A percentile compares a stretch with the other conserved stretches of the same genome.
Evolutionary conservation across 164 flowering plant genomes (phyloP).

Genomic region (Nymphaea colorata): DNA sequence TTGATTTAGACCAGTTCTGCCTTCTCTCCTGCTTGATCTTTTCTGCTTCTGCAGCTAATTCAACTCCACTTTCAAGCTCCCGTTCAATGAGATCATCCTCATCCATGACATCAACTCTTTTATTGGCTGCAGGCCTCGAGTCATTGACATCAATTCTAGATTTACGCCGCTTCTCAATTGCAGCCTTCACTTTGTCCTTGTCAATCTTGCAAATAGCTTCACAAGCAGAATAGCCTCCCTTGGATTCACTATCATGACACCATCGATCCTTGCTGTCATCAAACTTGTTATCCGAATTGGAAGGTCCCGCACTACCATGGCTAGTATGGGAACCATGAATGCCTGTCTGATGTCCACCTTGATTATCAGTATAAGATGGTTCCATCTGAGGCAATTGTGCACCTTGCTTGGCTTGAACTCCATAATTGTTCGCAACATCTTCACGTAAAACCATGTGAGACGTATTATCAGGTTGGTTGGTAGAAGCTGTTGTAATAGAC

Average conservation of each 20-base stretch:
- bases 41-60: slow-evolving; percentile 56
- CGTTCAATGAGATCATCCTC: slow-evolving; percentile 82
- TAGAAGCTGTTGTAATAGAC: too few relatives aligned
- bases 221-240: slow-evolving; percentile 39
- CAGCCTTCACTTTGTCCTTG: slow-evolving; percentile 73
- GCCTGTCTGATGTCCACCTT: too few relatives aligned
- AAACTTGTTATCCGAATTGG: too few relatives aligned
- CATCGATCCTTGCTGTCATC: not conserved
- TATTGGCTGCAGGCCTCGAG: slow-evolving; percentile 1
- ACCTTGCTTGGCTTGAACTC: too few relatives aligned
- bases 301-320: too few relatives aligned
- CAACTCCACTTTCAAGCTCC: slow-evolving; percentile 83
- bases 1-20: slow-evolving; percentile 33
- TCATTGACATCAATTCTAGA: slow-evolving; percentile 27
- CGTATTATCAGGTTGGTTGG: too few relatives aligned
- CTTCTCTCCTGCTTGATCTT: slow-evolving; percentile 41
- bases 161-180: slow-evolving; percentile 54
- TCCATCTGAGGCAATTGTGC: too few relatives aligned
- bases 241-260: not conserved
- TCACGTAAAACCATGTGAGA: too few relatives aligned
- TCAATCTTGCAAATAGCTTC: slow-evolving; percentile 56
- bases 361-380: too few relatives aligned
- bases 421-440: too few relatives aligned
- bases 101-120: slow-evolving; percentile 55
- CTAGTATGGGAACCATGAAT: too few relatives aligned